phyloP scores from a whole-genome alignment of 441 rosid species.

The Syzygium syzygioides region DNA sequence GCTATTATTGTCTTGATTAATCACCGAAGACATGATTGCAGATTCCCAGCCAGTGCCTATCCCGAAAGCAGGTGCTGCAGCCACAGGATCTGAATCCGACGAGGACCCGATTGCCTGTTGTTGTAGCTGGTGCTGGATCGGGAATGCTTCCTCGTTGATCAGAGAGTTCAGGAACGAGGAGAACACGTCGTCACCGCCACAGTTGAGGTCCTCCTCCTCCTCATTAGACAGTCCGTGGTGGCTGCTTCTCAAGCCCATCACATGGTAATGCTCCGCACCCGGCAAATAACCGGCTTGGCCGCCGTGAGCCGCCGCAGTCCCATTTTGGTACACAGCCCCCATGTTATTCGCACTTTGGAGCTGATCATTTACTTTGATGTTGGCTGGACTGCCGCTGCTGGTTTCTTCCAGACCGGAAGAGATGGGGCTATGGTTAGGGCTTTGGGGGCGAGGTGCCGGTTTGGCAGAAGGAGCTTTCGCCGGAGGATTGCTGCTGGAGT shows the following conservation, averaged over 20 bases:
- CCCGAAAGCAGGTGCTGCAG: constrained; percentile 10
- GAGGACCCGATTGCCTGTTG: constrained; percentile 13
- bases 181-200: constrained; percentile 49
- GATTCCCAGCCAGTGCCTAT: constrained; percentile 29
- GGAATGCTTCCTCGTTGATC: constrained; percentile 56
- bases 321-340: not conserved
- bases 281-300: not conserved
- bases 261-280: not conserved
- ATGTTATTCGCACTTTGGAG: not conserved
- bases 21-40: constrained; percentile 19
- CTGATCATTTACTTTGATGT: constrained; percentile 11
- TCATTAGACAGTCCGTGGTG: constrained; percentile 3
- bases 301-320: not conserved
- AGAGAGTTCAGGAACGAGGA: constrained; percentile 64
- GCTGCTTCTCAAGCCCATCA: not conserved
- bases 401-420: constrained; percentile 18
- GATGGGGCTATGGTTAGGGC: constrained; percentile 1
- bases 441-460: not conserved
- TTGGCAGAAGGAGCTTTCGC: constrained; percentile 18
- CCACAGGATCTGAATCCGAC: constrained; percentile 6
- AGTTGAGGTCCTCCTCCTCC: constrained; percentile 38
- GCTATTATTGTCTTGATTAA: constrained; percentile 17
- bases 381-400: constrained; percentile 3
- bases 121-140: constrained; percentile 14
- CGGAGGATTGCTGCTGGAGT: not conserved